Evolutionary conservation across 805 yeast genomes (phyloP).

Genomic region (Hanseniaspora lindneri): DNA sequence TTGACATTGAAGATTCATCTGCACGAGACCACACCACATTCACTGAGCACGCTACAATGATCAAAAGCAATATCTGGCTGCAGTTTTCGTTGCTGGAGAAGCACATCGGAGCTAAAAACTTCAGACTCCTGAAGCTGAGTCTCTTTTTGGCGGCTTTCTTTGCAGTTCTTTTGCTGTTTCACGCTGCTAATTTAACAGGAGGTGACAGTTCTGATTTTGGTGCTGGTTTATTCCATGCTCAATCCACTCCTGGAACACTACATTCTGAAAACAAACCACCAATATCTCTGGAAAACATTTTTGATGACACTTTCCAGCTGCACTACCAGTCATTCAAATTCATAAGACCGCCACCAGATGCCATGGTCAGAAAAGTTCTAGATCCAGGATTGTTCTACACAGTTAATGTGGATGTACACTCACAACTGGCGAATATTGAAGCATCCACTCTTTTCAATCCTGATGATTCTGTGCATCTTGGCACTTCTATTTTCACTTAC

Average conservation of each 20-base stretch:
- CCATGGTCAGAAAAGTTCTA: constrained; percentile 20
- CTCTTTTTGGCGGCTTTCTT: neutral
- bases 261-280: neutral
- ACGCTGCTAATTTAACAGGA: no score
- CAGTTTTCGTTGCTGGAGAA: neutral
- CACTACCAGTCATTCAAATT: constrained; percentile 22
- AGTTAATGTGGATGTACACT: constrained; percentile 17
- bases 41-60: neutral
- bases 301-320: constrained; percentile 24
- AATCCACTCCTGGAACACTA: neutral
- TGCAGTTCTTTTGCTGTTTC: neutral
- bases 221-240: no score
- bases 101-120: neutral
- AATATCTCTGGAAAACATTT: constrained; percentile 21
- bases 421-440: constrained; percentile 15
- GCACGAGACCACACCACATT: no score
- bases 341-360: constrained; percentile 22
- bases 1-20: no score
- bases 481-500: constrained; percentile 32
- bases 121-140: neutral
- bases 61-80: neutral
- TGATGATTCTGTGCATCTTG: constrained; percentile 18
- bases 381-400: constrained; percentile 38
- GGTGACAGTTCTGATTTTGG: no score
- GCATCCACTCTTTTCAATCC: constrained; percentile 29